Conservation (phyloP, 2,329 filamentous ascomycete genomes). For the Aspergillus unguis region DNA sequence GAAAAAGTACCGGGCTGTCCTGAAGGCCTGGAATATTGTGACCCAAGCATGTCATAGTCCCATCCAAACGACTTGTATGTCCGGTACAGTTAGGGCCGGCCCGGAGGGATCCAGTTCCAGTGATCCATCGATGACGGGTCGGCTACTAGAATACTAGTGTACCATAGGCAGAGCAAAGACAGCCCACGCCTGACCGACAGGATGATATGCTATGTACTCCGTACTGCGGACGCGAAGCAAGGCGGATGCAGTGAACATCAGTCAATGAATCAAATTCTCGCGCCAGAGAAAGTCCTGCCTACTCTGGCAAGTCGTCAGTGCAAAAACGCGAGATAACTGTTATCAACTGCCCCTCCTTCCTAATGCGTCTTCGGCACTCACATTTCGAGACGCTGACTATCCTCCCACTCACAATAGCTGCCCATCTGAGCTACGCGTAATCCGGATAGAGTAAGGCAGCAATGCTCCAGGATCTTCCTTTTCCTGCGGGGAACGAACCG, state of each 20-base stretch:
- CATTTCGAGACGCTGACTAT: not conserved
- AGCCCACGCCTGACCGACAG: slow-evolving; percentile 11
- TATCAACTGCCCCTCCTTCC: slow-evolving; percentile 3
- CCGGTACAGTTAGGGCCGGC: slow-evolving; percentile 25
- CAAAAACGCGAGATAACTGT: not conserved
- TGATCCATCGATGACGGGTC: slow-evolving; percentile 17
- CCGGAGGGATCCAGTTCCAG: slow-evolving; percentile 23
- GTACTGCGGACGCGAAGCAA: slow-evolving; percentile 22
- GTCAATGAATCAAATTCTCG: slow-evolving; percentile 7
- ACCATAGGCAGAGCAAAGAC: not conserved
- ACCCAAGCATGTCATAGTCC: slow-evolving; percentile 7
- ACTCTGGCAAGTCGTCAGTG: too few species aligned
- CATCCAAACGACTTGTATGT: slow-evolving; percentile 8
- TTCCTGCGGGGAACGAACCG: slow-evolving; percentile 3
- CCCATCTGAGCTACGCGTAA: slow-evolving; percentile 2
- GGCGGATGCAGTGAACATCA: slow-evolving; percentile 18
- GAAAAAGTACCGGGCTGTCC: slow-evolving; percentile 4
- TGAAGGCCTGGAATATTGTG: not conserved
- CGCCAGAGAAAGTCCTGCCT: too few species aligned
- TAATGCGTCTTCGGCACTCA: not conserved
- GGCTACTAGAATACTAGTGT: slow-evolving; percentile 2
- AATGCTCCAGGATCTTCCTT: slow-evolving; percentile 8
- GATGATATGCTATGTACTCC: slow-evolving; percentile 11
- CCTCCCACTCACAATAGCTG: not conserved
- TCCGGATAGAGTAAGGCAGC: slow-evolving; percentile 18